A percentile compares a stretch with the other conserved stretches of the same genome.
phyloP scores from a whole-genome alignment of 768 basidiomycete species.

The Russula virescens region DNA sequence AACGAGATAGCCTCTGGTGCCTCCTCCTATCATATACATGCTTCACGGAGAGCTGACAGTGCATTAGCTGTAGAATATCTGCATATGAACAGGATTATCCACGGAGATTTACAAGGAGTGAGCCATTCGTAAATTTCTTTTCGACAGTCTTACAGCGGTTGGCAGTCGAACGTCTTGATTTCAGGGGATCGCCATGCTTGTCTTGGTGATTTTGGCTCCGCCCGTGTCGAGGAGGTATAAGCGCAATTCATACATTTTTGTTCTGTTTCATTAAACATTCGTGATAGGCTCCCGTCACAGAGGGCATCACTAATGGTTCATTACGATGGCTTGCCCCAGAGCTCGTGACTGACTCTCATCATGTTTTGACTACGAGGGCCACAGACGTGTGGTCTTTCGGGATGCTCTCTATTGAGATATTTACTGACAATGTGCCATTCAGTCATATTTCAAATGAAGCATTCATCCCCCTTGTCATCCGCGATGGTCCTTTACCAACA shows the following conservation, averaged over 20 bases:
- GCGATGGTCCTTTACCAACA: conserved; percentile 35
- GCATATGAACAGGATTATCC: conserved; percentile 14
- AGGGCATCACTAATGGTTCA: conserved; percentile 1
- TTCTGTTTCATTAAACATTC: background rate
- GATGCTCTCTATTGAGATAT: conserved; percentile 43
- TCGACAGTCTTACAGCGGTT: background rate
- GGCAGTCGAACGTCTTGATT: conserved; percentile 15
- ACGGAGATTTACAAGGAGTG: conserved; percentile 21
- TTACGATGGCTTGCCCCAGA: conserved; percentile 22
- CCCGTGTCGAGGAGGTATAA: conserved; percentile 18
- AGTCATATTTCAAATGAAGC: conserved; percentile 31
- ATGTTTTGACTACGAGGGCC: conserved; percentile 26
- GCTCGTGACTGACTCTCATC: conserved; percentile 2
- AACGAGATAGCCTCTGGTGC: conserved; percentile 15
- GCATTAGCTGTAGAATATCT: conserved; percentile 16
- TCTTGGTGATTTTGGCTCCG: conserved; percentile 13
- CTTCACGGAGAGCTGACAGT: background rate
- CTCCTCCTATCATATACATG: background rate
- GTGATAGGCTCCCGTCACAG: background rate
- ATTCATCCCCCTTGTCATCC: conserved; percentile 34
- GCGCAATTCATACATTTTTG: background rate
- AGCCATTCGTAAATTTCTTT: background rate
- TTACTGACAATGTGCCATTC: conserved; percentile 40
- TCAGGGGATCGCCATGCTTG: conserved; percentile 9
- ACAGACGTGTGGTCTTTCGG: conserved; percentile 48